A percentile compares a stretch with the other conserved stretches of the same genome.
Conservation (phyloP, 1,284 basidiomycete genomes). For the Rhodotorula sp. region DNA sequence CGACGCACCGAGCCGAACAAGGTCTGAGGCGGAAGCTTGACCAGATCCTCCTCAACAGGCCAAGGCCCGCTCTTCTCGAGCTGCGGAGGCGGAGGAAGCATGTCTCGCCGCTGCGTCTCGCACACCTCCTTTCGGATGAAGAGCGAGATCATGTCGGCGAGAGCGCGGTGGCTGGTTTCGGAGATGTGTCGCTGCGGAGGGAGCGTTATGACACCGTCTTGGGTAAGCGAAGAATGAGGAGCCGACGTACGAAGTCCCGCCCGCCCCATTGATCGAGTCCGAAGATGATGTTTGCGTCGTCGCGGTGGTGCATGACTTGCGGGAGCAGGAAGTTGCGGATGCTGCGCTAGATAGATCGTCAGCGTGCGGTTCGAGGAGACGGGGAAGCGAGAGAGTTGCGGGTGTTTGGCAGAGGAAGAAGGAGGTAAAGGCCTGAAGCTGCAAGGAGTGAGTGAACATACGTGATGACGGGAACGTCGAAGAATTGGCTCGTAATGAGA, state of each 20-base stretch:
- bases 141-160: slow-evolving; percentile 35
- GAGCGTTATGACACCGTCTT: neutral
- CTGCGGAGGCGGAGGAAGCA: neutral
- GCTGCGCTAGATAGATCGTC: neutral
- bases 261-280: neutral
- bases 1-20: slow-evolving; percentile 18
- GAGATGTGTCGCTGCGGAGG: slow-evolving; percentile 28
- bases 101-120: slow-evolving; percentile 13
- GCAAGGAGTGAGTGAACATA: neutral
- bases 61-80: slow-evolving; percentile 3
- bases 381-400: neutral
- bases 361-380: neutral
- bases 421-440: too few relatives aligned
- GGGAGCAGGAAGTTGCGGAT: slow-evolving; percentile 33
- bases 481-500: slow-evolving; percentile 17
- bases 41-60: slow-evolving; percentile 22
- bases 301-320: slow-evolving; percentile 28
- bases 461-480: slow-evolving; percentile 33
- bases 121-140: slow-evolving; percentile 32
- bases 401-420: too few relatives aligned
- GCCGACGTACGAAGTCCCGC: slow-evolving; percentile 18
- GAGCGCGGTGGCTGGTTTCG: slow-evolving; percentile 1
- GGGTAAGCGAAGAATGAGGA: neutral
- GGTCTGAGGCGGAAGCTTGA: slow-evolving; percentile 6
- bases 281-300: slow-evolving; percentile 19